Base-by-base conservation (phyloP, 1,284 basidiomycete genomes). In the Sporisorium graminicola region DNA sequence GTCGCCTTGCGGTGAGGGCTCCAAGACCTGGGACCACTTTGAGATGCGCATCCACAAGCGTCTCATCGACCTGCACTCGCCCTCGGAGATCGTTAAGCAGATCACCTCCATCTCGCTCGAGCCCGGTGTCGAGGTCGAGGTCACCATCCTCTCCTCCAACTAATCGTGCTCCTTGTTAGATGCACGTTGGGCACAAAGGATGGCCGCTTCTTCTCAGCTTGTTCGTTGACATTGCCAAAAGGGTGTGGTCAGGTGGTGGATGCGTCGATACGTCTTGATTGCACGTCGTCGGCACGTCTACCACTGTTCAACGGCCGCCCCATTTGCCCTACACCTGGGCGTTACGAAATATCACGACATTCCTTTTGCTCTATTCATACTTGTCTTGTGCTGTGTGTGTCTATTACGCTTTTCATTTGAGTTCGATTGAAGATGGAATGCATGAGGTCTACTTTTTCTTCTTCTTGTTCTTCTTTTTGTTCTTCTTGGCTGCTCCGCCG, bases 31-130 rank as follows among this genome's bases (percentile, higher is more conserved):
- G 97, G 97, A 99, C 89, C 92, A 94, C 86, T 99, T 95, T 89
- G 96, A 99, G 89, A 92, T 99, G 89, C 95, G 95, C 90, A 91
- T 99, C 82, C 96, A 99, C 92, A 99, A 99, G 90, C 94, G 97
- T 86, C 91, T 99, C 87, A 99, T 99, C 86, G 97, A 99, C 90
- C 90, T 99, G 79, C 94, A 96, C 90, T 95, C 95, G 70, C 96
- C 96, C 75, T 94, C 93, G 86, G 97, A 99, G 89, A 94, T 98
- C 83, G 97, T 99, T 89, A 99, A 99, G 91, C 96, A 99, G 89
- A 99, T 99, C 87, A 98, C 96, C 77, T 95, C 93, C 87, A 98
- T 98, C 89, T 94, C 93, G 88, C 91, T 99, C 88, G 96, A 98
- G 89, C 94, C 95, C 81, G 96, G 96, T 89, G 96, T 99, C 79